Conservation (phyloP, 1,284 basidiomycete genomes). For the Melampsora occidentalis region DNA sequence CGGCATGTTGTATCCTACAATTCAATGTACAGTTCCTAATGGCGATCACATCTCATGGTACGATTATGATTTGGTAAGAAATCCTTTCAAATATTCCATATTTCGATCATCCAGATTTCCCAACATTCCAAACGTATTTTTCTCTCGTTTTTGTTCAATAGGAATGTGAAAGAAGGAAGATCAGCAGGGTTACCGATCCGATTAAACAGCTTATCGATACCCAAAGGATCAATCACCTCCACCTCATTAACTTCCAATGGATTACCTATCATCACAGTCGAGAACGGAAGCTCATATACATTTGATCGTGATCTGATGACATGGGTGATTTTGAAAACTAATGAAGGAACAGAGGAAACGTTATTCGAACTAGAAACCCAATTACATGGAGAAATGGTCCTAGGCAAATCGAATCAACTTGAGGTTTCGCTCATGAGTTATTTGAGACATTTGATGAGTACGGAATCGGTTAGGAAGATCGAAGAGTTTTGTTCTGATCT, state of each 20-base stretch:
- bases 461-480: background rate
- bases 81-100: conserved; percentile 46
- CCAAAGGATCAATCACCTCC: conserved; percentile 62
- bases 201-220: conserved; percentile 62
- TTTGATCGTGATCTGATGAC: conserved; percentile 60
- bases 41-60: conserved; percentile 68
- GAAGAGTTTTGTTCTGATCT: conserved; percentile 38
- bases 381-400: conserved; percentile 15
- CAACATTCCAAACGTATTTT: background rate
- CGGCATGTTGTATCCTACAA: conserved; percentile 67
- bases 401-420: background rate
- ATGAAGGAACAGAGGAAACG: background rate
- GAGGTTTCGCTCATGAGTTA: conserved; percentile 5
- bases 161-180: conserved; percentile 68
- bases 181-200: conserved; percentile 67
- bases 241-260: conserved; percentile 72
- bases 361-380: background rate
- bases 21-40: conserved; percentile 65
- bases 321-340: conserved; percentile 25
- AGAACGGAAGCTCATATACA: conserved; percentile 69
- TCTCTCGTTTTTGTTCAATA: conserved; percentile 51
- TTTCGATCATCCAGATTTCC: background rate
- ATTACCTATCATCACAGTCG: conserved; percentile 69
- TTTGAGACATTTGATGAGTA: conserved; percentile 7
- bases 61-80: conserved; percentile 69